Conservation (phyloP, 83 land plant species). For the Picea abies region DNA sequence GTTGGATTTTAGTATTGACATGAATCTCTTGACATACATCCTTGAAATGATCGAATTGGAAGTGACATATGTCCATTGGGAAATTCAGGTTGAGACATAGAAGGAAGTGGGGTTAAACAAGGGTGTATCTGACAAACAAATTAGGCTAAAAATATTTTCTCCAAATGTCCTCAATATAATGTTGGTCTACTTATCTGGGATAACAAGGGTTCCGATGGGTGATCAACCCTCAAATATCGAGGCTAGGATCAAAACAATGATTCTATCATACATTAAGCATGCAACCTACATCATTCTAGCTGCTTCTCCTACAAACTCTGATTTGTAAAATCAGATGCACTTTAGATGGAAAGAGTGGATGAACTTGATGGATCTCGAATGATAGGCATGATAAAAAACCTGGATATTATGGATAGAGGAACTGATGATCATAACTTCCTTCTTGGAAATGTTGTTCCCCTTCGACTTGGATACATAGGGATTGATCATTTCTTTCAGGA, state of each 20-base stretch:
- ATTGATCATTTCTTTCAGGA: conserved; percentile 41
- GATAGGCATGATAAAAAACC: conserved; percentile 43
- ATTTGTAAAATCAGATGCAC: conserved; percentile 34
- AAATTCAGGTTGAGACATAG: conserved; percentile 20
- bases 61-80: no score
- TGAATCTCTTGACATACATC: no score
- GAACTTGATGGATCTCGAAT: conserved; percentile 37
- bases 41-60: no score
- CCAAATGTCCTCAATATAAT: conserved; percentile 27
- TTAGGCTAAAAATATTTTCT: conserved; percentile 21
- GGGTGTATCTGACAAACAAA: conserved; percentile 26
- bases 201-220: conserved; percentile 14
- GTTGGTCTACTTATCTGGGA: conserved; percentile 18
- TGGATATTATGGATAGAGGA: conserved; percentile 44
- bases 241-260: conserved; percentile 21
- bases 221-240: conserved; percentile 31
- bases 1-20: no score
- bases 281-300: conserved; percentile 27
- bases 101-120: conserved; percentile 24
- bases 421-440: conserved; percentile 45
- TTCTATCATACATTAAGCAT: conserved; percentile 30
- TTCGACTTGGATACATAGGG: conserved; percentile 41
- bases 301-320: conserved; percentile 30
- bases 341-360: conserved; percentile 30
- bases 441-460: conserved; percentile 33